Evolutionary conservation across 2,329 filamentous ascomycete species (phyloP).

Genomic region (Mycogone perniciosa): DNA sequence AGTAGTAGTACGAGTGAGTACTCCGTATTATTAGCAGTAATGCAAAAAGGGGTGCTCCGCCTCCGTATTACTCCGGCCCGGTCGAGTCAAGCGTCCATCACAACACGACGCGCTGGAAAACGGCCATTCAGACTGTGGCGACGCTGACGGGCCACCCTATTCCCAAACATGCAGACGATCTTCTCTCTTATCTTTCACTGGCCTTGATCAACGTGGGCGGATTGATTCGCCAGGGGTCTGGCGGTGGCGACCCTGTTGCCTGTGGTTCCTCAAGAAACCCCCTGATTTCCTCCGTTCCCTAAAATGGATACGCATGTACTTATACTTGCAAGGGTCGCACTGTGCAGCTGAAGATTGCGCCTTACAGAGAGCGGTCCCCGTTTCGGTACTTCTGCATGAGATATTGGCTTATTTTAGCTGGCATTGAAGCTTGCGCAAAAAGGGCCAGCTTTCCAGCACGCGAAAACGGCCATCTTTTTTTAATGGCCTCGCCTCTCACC

Average conservation of each 20-base stretch:
- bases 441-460: constrained; percentile 23
- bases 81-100: not conserved
- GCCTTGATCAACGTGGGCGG: constrained; percentile 26
- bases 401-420: not conserved
- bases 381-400: not conserved
- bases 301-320: not conserved
- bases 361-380: too few species aligned
- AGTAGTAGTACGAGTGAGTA: too few species aligned
- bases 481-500: constrained; percentile 26
- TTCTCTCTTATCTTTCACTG: constrained; percentile 10
- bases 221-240: constrained; percentile 27
- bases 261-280: not conserved
- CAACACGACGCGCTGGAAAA: not conserved
- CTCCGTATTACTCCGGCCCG: not conserved
- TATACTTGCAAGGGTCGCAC: not conserved
- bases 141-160: constrained; percentile 2
- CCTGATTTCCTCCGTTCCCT: not conserved
- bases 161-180: constrained; percentile 7
- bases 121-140: constrained; percentile 11
- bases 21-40: too few species aligned
- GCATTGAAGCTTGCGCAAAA: constrained; percentile 2
- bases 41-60: not conserved
- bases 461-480: constrained; percentile 18
- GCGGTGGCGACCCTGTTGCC: constrained; percentile 3
- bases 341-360: not conserved